phyloP scores from a whole-genome alignment of 2,329 filamentous ascomycete species.

The Aspergillus ochraceus region DNA sequence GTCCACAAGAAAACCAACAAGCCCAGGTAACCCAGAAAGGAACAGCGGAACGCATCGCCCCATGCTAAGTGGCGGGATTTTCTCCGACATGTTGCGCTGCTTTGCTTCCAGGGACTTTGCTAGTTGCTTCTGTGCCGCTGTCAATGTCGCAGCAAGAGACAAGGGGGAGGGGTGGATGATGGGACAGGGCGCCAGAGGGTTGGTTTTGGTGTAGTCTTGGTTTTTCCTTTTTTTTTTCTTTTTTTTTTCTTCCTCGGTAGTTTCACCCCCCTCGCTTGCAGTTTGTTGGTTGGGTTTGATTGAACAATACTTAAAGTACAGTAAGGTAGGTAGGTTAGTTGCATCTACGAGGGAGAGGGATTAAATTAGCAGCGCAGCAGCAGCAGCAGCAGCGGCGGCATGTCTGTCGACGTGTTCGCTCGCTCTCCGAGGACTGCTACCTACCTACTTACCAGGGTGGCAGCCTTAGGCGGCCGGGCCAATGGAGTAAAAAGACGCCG shows the following conservation, averaged over 20 bases:
- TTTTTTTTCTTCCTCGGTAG: not conserved
- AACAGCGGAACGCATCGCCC: too few species aligned
- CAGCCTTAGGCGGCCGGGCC: too few species aligned
- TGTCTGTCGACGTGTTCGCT: not conserved
- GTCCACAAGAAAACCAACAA: too few species aligned
- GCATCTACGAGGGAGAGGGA: not conserved
- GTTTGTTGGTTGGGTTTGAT: not conserved
- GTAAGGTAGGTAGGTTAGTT: too few species aligned
- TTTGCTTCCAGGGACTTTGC: constrained; percentile 2
- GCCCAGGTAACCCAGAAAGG: not conserved
- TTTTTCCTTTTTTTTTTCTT: not conserved
- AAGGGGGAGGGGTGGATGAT: not conserved
- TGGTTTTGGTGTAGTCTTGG: not conserved
- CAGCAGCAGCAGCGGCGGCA: too few species aligned
- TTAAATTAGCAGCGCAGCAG: not conserved
- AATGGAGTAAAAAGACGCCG: not conserved
- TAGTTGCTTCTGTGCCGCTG: constrained; percentile 3
- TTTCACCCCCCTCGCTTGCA: not conserved
- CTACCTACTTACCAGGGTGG: too few species aligned
- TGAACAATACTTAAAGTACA: not conserved
- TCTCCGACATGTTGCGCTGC: constrained; percentile 14
- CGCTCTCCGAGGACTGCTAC: too few species aligned
- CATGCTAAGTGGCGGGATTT: not conserved
- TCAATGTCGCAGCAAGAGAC: constrained; percentile 2
- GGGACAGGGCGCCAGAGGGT: too few species aligned